Evolutionary conservation across 2,329 filamentous ascomycete genomes (phyloP).

Genomic region (Cladosporium austrohemisphaericum): DNA sequence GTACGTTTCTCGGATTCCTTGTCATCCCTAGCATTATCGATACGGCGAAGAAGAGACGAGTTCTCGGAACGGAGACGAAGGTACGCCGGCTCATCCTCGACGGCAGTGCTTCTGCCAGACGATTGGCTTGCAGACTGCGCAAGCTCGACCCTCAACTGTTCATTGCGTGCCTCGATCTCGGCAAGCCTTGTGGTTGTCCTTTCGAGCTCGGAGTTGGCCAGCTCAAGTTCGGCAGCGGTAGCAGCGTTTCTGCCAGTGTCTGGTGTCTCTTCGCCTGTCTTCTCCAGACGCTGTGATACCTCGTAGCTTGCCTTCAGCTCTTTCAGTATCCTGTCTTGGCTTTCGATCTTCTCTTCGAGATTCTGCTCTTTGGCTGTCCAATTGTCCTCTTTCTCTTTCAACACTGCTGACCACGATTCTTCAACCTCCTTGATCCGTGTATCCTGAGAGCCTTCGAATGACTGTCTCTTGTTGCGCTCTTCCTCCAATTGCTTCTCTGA

Average conservation of each 20-base stretch:
- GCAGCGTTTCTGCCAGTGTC: conserved; percentile 59
- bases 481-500: conserved; percentile 75
- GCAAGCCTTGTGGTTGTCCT: conserved; percentile 81
- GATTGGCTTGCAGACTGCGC: conserved; percentile 72
- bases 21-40: conserved; percentile 79
- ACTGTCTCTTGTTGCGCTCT: conserved; percentile 68
- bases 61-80: conserved; percentile 90
- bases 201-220: conserved; percentile 87
- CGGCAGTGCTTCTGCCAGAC: conserved; percentile 54
- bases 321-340: conserved; percentile 83
- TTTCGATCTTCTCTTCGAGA: conserved; percentile 89
- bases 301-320: conserved; percentile 97
- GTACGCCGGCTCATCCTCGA: conserved; percentile 87
- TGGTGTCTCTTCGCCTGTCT: conserved; percentile 60
- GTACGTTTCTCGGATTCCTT: conserved; percentile 75
- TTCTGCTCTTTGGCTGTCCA: conserved; percentile 92
- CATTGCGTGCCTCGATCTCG: conserved; percentile 89
- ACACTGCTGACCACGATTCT: conserved; percentile 79
- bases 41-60: conserved; percentile 80
- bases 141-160: conserved; percentile 84
- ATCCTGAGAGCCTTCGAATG: conserved; percentile 74
- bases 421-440: conserved; percentile 84
- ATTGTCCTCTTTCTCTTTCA: conserved; percentile 92
- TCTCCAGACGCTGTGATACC: conserved; percentile 83
- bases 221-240: conserved; percentile 85